Base-by-base conservation (phyloP, 1,284 basidiomycete species). In the Tylopilus sp. region DNA sequence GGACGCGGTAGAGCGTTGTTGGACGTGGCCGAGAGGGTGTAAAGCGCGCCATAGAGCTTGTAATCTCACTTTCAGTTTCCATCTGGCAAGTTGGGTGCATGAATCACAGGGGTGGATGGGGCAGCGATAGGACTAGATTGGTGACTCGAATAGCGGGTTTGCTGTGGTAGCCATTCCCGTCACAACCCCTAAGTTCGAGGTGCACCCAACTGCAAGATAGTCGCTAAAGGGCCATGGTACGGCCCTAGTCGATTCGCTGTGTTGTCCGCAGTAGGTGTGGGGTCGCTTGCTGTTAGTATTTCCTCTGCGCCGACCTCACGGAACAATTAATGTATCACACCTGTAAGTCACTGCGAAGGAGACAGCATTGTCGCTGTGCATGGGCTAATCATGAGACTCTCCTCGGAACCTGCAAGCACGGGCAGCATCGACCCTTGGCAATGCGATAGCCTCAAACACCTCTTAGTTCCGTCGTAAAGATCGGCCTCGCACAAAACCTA, bases 401-500 rank as follows among this genome's bases (percentile, higher is more conserved):
- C 62, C 57, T 36, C 25, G 31, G 30, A 44, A n/a, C 8, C 35
- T 15, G n/a, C 25, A 16, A 57, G 72, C 10, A 29, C 28, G 11
- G 10, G 28, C 71, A 11, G 70, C 69, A 54, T 68, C 54, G 34
- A 51, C 53, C 9, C 63, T 59, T 10, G 68, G 70, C 38, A 64
- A 69, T 48, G 63, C 71, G 55, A 74, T 72, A 35, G 64, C 59
- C 33, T 55, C 58, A 51, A 71, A 55, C 70, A 70, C 69, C 37
- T 57, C 59, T 51, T 65, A 61, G 44, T 67, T 59, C 57, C 65
- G 57, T 49, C 55, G 55, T 26, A 66, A 69, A 44, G 70, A 72
- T 28, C 66, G 66, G 37, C 75, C n/a, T n/a, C n/a, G n/a, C n/a
- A 61, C 48, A 82, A 72, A 85, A 77, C 10, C 81, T 84, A 46